These are phyloP conservation scores for Ophiostoma tasmaniense DNA, from an alignment of 2,329 filamentous ascomycete genomes.

Conservation along the genomic window DNA sequence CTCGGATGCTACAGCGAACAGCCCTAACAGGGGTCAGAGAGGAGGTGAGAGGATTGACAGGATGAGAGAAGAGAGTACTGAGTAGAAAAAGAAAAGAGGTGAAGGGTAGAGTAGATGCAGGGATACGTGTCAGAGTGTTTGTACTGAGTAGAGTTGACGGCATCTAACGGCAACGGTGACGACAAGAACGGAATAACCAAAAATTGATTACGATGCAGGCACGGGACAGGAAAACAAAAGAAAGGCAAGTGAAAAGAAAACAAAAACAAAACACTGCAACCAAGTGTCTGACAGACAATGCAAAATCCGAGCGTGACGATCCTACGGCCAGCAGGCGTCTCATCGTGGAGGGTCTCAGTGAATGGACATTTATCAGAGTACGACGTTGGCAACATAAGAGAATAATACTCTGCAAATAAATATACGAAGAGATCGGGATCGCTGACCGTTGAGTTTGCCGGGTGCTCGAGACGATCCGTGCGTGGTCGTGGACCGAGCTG, in stretches of 20 bases:
- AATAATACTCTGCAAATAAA: background rate
- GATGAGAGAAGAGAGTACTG: background rate
- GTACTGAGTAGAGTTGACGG: background rate
- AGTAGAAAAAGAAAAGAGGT: background rate
- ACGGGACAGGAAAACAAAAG: background rate
- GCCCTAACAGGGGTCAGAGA: background rate
- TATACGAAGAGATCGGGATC: background rate
- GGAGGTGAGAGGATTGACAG: background rate
- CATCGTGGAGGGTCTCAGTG: background rate
- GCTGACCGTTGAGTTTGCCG: background rate
- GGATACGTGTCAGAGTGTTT: background rate
- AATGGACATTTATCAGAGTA: background rate
- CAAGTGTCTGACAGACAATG: background rate
- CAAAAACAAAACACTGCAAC: no score
- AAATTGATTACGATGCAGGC: no score
- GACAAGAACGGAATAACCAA: background rate
- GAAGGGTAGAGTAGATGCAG: background rate
- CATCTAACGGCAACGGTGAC: background rate
- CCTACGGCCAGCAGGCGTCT: background rate
- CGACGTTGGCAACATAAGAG: no score
- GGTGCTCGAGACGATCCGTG: slow-evolving; percentile 2
- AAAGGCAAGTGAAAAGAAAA: background rate
- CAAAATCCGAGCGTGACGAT: background rate
- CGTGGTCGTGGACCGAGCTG: background rate
- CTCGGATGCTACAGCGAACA: background rate